Base-by-base conservation (phyloP, 495 filamentous ascomycete species). In the Hypoxylon cercidicola region DNA sequence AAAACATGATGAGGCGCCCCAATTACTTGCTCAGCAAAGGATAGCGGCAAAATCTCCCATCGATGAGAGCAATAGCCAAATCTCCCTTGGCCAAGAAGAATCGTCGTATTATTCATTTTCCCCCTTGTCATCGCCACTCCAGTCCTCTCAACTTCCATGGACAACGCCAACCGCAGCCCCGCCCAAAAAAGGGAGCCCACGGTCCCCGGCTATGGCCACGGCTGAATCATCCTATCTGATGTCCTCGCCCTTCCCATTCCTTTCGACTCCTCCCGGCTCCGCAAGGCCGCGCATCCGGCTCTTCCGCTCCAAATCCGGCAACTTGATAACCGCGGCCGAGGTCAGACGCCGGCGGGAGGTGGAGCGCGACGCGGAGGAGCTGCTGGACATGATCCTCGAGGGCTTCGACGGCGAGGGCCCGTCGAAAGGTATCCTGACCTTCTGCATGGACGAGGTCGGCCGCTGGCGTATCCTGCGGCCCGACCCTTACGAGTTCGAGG, bases 401-500 rank as follows among this genome's bases (percentile, higher is more conserved):
- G 73, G 62, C 8, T 50, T 74, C 10, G 37, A 40, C 12, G 23
- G 44, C 3, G 50, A 49, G 8, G 23, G 3, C 5, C 47, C 53
- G 7, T 28, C 25, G 25, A 12, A 32, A 21, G 35, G 25, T 3
- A 28, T 28, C 30, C 39, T 65, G 7, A 39, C 55, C 7, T 62
- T 71, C 20, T 3, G 15, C 41, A 44, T 71, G 55, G 59, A 74
- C 43, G 66, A 68, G 28, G 56, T 39, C 16, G 72, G 69, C 37
- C 68, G 62, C 46, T 79, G 71, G 75, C 68, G 71, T n/a, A 64
- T 72, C 64, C 64, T 60, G 54, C 70, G 71, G 57, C 45, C 12
- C 56, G 66, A 64, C 5, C 56, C 62, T 13, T 60, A 51, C 28
- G 69, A 64, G 53, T 71, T 73, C 21, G 72, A 74, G 34, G 13